Conservation (phyloP, 495 filamentous ascomycete genomes). For the Halenospora varia region DNA sequence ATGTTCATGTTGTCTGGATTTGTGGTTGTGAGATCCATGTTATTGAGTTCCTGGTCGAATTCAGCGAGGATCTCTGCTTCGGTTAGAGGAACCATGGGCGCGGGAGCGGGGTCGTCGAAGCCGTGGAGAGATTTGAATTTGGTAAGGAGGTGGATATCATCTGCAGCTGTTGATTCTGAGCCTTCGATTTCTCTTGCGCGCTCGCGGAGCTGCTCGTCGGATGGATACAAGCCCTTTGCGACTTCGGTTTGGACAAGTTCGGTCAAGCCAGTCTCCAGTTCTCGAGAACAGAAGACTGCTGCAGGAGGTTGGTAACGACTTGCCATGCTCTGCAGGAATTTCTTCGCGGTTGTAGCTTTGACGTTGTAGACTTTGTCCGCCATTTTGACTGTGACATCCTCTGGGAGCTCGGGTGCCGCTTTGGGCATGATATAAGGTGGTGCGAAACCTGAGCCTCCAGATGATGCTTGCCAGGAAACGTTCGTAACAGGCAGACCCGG, state of each 20-base stretch:
- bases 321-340: slow-evolving; percentile 33
- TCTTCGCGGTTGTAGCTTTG: slow-evolving; percentile 34
- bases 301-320: slow-evolving; percentile 35
- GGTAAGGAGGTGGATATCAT: slow-evolving; percentile 41
- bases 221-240: slow-evolving; percentile 29
- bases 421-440: slow-evolving; percentile 33
- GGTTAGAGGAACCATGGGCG: not conserved
- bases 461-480: slow-evolving; percentile 32
- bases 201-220: slow-evolving; percentile 34
- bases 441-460: slow-evolving; percentile 45
- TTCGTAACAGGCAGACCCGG: slow-evolving; percentile 37
- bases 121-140: slow-evolving; percentile 39
- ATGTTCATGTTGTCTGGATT: not conserved
- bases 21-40: slow-evolving; percentile 2
- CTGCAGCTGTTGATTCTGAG: slow-evolving; percentile 38
- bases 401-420: slow-evolving; percentile 24
- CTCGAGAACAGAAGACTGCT: slow-evolving; percentile 47
- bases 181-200: slow-evolving; percentile 41
- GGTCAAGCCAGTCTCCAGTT: slow-evolving; percentile 42
- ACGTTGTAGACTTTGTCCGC: slow-evolving; percentile 32
- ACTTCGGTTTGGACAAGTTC: slow-evolving; percentile 35
- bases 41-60: slow-evolving; percentile 14
- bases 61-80: slow-evolving; percentile 11
- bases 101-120: not conserved
- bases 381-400: slow-evolving; percentile 27